Percentiles rank a stretch among this genome's conserved stretches.
These are phyloP conservation scores for Serendipita sp. DNA, from an alignment of 1,284 basidiomycete genomes.

Conservation along the genomic window DNA sequence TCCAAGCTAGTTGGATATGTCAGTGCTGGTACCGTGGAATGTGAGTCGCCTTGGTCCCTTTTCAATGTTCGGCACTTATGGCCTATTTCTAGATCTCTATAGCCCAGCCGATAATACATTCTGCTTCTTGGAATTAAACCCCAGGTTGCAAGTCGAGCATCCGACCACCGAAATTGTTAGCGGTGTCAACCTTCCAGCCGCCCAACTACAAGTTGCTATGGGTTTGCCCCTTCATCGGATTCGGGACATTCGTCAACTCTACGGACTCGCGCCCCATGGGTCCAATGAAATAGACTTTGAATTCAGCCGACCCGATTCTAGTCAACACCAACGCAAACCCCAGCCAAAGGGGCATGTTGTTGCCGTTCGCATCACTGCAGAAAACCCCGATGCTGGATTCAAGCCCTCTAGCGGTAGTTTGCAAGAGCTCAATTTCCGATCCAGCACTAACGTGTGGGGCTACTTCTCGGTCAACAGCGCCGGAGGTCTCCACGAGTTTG, in stretches of 20 bases:
- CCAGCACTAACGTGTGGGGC: constrained; percentile 98
- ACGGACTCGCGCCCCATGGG: constrained; percentile 82
- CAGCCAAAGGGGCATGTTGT: constrained; percentile 97
- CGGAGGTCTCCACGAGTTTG: constrained; percentile 97
- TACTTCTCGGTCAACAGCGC: constrained; percentile 96
- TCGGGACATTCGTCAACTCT: constrained; percentile 89
- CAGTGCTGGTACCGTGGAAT: constrained; percentile 97
- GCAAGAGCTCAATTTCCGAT: constrained; percentile 98
- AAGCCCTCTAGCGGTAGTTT: constrained; percentile 95
- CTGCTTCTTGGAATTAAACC: constrained; percentile 98
- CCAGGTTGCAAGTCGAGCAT: constrained; percentile 98
- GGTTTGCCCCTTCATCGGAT: constrained; percentile 94
- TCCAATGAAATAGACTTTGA: constrained; percentile 94
- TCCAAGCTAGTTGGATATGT: constrained; percentile 99
- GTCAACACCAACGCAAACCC: constrained; percentile 85
- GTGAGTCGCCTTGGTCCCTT: constrained; percentile 29
- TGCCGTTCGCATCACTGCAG: constrained; percentile 97
- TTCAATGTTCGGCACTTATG: neutral
- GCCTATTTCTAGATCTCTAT: constrained; percentile 63
- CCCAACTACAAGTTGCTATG: constrained; percentile 97
- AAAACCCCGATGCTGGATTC: constrained; percentile 99
- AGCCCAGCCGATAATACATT: constrained; percentile 87
- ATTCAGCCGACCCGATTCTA: constrained; percentile 75
- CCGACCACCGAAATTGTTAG: constrained; percentile 99
- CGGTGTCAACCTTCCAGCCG: constrained; percentile 94